phyloP scores from a whole-genome alignment of 768 basidiomycete genomes.

The Dendrothele bispora region DNA sequence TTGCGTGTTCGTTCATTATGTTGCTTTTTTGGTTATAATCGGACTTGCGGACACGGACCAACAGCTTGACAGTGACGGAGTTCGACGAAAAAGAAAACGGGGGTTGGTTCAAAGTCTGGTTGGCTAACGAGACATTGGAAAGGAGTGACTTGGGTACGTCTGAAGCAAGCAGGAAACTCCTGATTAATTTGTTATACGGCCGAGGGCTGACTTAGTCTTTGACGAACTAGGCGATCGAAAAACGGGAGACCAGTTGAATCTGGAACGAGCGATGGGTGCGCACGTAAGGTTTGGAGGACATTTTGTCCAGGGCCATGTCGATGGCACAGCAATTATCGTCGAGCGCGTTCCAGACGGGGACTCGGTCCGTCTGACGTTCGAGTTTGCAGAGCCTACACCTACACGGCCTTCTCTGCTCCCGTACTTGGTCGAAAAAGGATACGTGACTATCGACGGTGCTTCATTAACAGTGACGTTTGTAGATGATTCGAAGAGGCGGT shows the following conservation, averaged over 20 bases:
- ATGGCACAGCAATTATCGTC: constrained; percentile 79
- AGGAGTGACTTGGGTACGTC: constrained; percentile 84
- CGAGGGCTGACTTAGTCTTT: constrained; percentile 3
- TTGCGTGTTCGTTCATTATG: not conserved
- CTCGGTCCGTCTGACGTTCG: constrained; percentile 83
- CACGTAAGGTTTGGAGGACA: constrained; percentile 95
- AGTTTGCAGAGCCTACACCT: constrained; percentile 60
- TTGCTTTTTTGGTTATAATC: constrained; percentile 39
- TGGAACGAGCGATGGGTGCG: constrained; percentile 93
- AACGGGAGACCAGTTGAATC: constrained; percentile 81
- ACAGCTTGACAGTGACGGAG: constrained; percentile 86
- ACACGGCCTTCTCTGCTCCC: constrained; percentile 65
- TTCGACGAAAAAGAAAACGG: constrained; percentile 63
- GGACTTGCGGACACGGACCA: too few species aligned
- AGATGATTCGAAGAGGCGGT: constrained; percentile 56
- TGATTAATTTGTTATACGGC: not conserved
- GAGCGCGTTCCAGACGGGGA: constrained; percentile 75
- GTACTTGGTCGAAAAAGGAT: constrained; percentile 93
- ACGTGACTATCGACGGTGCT: constrained; percentile 90
- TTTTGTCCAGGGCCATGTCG: constrained; percentile 98
- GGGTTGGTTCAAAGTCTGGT: constrained; percentile 90
- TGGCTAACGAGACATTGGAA: constrained; percentile 92
- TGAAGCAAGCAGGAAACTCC: not conserved
- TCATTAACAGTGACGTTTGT: constrained; percentile 90
- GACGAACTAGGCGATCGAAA: constrained; percentile 64